Evolutionary conservation across 2,329 filamentous ascomycete genomes (phyloP), one percentile per base, ranked within the genome.

Genomic region (Purpureocillium takamizusanense): DNA sequence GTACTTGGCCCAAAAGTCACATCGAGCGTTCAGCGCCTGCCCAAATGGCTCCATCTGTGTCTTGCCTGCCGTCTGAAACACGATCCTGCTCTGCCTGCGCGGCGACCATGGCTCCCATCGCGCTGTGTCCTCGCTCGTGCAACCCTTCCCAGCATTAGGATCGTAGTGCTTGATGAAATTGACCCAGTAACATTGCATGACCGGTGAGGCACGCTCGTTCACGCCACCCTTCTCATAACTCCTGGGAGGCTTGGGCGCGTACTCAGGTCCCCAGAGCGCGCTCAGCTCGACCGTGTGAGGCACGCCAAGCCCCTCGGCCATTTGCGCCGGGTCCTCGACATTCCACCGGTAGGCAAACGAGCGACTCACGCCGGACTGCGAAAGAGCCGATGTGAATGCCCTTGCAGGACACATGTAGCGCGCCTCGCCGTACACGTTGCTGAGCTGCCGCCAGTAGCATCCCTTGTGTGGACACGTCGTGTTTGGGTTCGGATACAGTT

Each of bases 261-360:
- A 73, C 4, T 68, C 61, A 0, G 78, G 74, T 0, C 83, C 83
- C 63, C 77, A 87, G 36, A 89, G 76, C 0, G 81, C 78, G 36
- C 72, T 69, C 0, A 78, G 45, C 52, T 89, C 83, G 8, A 77
- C 69, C 0, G 76, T 81, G 49, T 89, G 83, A 7, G 73, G 70
- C 0, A 83, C 80, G 0, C 83, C 83, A 1, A 69, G 52, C 1
- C 83, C 82, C 2, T 60, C 51, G 0, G 61, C 62, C 16, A 74
- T 60, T 34, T 75, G 63, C 0, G 51, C 49, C 0, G 73, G 69
- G 43, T 86, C 81, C 31, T 75, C 61, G 4, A 86, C 83, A 39
- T 81, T 73, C 61, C 78, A 86, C 31, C 74, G 74, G 54, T 89
- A 89, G 51, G 77, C 81, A 71, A 75, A 89, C 17, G 69, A 74